Conservation (phyloP, 2,329 filamentous ascomycete genomes). For the Escovopsis weberi region DNA sequence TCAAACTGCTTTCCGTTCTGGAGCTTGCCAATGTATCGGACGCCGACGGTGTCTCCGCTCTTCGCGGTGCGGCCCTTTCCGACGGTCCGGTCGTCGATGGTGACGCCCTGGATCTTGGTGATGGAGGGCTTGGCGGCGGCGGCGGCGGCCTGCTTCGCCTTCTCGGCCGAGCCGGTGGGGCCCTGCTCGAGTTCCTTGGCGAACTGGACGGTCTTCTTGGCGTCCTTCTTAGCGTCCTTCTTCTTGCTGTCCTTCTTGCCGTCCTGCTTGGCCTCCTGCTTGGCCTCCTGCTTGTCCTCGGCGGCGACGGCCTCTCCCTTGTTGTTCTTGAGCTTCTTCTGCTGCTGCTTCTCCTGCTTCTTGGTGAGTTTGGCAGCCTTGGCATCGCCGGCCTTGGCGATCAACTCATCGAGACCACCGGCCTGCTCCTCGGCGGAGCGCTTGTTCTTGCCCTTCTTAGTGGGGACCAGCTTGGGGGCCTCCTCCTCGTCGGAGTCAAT, state of each 20-base stretch:
- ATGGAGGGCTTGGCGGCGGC: constrained; percentile 32
- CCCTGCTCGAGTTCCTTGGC: constrained; percentile 98
- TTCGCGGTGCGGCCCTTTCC: constrained; percentile 76
- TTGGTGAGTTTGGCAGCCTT: constrained; percentile 61
- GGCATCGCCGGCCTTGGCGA: constrained; percentile 60
- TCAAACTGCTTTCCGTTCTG: constrained; percentile 92
- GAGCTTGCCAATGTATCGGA: constrained; percentile 97
- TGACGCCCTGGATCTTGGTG: constrained; percentile 78
- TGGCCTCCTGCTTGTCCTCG: constrained; percentile 30
- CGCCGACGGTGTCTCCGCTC: constrained; percentile 77
- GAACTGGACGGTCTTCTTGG: constrained; percentile 85
- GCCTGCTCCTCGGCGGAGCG: constrained; percentile 58
- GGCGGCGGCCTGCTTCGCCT: constrained; percentile 19
- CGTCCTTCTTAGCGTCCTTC: no score
- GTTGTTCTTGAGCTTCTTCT: constrained; percentile 98
- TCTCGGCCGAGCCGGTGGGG: constrained; percentile 57
- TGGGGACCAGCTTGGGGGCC: constrained; percentile 42
- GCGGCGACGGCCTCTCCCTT: constrained; percentile 67
- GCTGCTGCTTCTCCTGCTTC: constrained; percentile 71
- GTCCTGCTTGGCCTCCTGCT: constrained; percentile 46
- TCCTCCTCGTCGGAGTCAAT: constrained; percentile 68
- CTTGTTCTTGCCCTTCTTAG: constrained; percentile 84
- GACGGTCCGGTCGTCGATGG: constrained; percentile 87
- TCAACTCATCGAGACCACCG: constrained; percentile 68
- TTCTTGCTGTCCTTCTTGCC: no score